A percentile compares a stretch with the other conserved stretches of the same genome.
Conservation (phyloP, 164 flowering plant species). For the Vitis rupestris region DNA sequence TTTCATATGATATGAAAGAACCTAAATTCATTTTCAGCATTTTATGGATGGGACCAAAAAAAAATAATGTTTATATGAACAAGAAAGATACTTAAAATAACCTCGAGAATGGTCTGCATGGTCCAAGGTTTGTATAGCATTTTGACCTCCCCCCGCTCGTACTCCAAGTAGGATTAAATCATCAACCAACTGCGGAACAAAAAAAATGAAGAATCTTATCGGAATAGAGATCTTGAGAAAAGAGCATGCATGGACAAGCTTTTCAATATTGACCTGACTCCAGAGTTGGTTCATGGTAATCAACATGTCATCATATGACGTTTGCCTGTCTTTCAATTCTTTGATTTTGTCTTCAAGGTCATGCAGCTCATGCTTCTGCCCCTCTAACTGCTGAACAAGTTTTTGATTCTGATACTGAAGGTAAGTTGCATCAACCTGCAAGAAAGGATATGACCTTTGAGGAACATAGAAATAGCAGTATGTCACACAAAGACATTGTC, state of each 20-base stretch:
- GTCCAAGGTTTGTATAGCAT: slow-evolving; percentile 48
- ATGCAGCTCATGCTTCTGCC: slow-evolving; percentile 70
- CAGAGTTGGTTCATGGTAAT: slow-evolving; percentile 65
- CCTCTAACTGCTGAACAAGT: slow-evolving; percentile 85
- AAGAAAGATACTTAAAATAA: slow-evolving; percentile 19
- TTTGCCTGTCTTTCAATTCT: slow-evolving; percentile 61
- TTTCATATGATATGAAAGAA: neutral
- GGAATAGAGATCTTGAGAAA: neutral
- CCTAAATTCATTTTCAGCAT: neutral
- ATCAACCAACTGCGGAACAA: slow-evolving; percentile 64
- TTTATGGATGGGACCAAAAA: neutral
- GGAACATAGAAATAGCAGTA: no score
- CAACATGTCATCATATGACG: slow-evolving; percentile 65
- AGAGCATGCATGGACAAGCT: neutral
- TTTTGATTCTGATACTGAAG: slow-evolving; percentile 86
- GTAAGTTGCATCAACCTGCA: slow-evolving; percentile 78
- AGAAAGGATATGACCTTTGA: neutral
- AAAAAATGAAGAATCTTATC: neutral
- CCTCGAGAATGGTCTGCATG: slow-evolving; percentile 50
- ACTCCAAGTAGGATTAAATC: slow-evolving; percentile 75
- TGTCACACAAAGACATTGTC: no score
- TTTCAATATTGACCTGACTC: slow-evolving; percentile 65
- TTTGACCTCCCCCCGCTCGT: slow-evolving; percentile 60
- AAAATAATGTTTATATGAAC: neutral
- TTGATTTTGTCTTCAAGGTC: slow-evolving; percentile 60